phyloP scores from a whole-genome alignment of 192 early-diverging fungal species.

The Podochytrium sp. region DNA sequence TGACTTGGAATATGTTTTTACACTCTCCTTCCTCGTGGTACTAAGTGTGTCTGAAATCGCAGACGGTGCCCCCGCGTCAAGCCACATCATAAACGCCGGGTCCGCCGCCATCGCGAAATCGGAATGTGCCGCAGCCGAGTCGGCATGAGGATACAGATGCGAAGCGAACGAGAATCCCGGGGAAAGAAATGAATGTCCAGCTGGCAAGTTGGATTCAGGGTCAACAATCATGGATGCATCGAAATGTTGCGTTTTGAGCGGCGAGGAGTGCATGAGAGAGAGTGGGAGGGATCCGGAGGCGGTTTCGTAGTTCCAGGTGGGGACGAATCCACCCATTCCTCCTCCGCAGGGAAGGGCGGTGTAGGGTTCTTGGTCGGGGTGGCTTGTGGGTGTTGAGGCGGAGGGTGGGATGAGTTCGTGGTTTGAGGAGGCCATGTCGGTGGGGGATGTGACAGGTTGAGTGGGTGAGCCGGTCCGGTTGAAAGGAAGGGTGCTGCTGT shows the following conservation, averaged over 20 bases:
- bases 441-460: no score
- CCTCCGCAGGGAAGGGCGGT: neutral
- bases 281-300: conserved; percentile 1
- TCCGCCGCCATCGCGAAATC: conserved; percentile 1
- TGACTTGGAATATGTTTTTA: neutral
- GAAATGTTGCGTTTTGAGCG: conserved; percentile 3
- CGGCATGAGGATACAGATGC: conserved; percentile 18
- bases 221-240: neutral
- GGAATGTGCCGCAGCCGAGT: neutral
- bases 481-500: no score
- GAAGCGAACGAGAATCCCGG: conserved; percentile 3
- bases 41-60: neutral
- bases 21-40: neutral
- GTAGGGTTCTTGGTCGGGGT: neutral
- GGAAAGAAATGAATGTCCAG: neutral
- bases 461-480: no score
- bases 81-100: conserved; percentile 10
- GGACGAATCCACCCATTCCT: conserved; percentile 19
- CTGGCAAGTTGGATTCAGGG: neutral
- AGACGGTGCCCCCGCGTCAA: neutral
- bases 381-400: neutral
- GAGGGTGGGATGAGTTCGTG: neutral
- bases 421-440: neutral
- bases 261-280: conserved; percentile 32
- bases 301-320: neutral